phyloP scores from a whole-genome alignment of 179 eudicot species.

The Silene vulgaris region DNA sequence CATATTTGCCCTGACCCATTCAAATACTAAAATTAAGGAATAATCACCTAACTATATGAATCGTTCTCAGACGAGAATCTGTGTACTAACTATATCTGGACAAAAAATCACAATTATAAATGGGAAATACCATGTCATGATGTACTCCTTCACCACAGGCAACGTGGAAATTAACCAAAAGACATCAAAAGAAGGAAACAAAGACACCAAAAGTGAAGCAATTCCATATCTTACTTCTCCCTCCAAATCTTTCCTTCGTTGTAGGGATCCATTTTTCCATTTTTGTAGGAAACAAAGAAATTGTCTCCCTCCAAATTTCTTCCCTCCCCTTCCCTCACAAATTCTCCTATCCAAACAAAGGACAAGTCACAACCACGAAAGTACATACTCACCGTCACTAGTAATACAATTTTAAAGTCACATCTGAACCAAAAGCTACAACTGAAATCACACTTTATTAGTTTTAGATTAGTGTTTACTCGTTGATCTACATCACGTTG shows the following conservation, averaged over 20 bases:
- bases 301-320: too few relatives aligned
- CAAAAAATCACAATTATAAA: neutral
- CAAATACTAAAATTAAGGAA: too few relatives aligned
- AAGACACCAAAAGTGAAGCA: neutral
- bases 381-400: neutral
- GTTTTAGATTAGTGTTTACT: neutral
- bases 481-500: neutral
- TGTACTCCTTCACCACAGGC: neutral
- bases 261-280: too few relatives aligned
- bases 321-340: too few relatives aligned
- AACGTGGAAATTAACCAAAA: neutral
- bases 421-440: neutral
- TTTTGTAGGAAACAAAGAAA: too few relatives aligned
- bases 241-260: too few relatives aligned
- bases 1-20: neutral
- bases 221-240: neutral
- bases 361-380: neutral
- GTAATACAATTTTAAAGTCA: neutral
- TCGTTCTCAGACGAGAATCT: neutral
- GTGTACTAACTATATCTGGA: neutral
- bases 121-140: neutral
- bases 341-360: too few relatives aligned
- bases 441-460: neutral
- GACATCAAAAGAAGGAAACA: neutral
- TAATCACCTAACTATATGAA: neutral